A percentile compares a stretch with the other conserved stretches of the same genome.
Evolutionary conservation across 306 rosid genomes (phyloP).

Genomic region (Quercus variabilis): DNA sequence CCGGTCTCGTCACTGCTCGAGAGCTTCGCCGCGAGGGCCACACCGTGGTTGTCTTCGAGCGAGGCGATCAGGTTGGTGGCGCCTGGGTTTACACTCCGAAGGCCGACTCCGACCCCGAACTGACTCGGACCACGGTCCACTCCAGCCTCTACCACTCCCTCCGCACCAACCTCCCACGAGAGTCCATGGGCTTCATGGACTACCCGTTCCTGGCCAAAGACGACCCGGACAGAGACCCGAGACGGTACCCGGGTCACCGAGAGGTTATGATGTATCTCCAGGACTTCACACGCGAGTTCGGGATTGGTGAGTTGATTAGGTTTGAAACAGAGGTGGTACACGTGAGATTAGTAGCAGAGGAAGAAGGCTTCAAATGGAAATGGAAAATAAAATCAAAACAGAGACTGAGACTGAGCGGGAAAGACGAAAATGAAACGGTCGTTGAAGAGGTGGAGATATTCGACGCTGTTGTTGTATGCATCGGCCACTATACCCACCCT

Average conservation of each 20-base stretch:
- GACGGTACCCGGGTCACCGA: constrained; percentile 58
- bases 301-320: constrained; percentile 39
- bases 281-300: constrained; percentile 39
- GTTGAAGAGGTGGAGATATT: constrained; percentile 30
- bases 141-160: constrained; percentile 70
- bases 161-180: constrained; percentile 77
- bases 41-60: constrained; percentile 58
- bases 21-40: constrained; percentile 77
- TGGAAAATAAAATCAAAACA: constrained; percentile 28
- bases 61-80: constrained; percentile 51
- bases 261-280: constrained; percentile 53
- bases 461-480: constrained; percentile 56
- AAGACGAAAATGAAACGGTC: neutral
- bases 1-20: constrained; percentile 60
- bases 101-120: constrained; percentile 62
- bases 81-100: constrained; percentile 57
- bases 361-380: constrained; percentile 27
- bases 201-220: constrained; percentile 52
- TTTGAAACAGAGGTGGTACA: constrained; percentile 40
- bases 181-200: constrained; percentile 61
- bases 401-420: neutral
- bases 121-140: constrained; percentile 40
- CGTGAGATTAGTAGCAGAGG: constrained; percentile 31
- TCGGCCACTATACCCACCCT: constrained; percentile 50
- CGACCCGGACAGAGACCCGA: constrained; percentile 41